These are phyloP conservation scores for Pseudomassariella vexata DNA, from an alignment of 2,329 filamentous ascomycete species.

Conservation along the genomic window DNA sequence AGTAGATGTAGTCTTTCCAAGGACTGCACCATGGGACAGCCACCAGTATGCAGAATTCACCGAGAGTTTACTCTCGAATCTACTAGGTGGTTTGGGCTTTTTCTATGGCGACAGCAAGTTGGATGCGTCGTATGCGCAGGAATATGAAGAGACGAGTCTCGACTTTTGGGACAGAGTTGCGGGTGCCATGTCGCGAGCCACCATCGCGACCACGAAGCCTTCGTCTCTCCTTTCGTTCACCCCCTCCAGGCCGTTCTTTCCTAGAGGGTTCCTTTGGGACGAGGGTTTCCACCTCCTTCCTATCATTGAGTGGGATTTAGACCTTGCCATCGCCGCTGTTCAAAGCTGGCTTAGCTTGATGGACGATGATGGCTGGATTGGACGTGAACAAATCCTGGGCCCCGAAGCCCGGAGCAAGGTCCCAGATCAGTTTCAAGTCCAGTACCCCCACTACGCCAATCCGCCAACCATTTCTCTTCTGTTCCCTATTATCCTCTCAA, in stretches of 20 bases:
- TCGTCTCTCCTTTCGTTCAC: slow-evolving; percentile 82
- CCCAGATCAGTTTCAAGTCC: slow-evolving; percentile 83
- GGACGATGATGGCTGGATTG: slow-evolving; percentile 93
- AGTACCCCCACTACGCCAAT: slow-evolving; percentile 97
- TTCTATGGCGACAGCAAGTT: slow-evolving; percentile 82
- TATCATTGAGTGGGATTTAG: slow-evolving; percentile 84
- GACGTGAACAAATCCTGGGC: slow-evolving; percentile 86
- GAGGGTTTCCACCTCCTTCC: slow-evolving; percentile 89
- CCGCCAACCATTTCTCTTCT: slow-evolving; percentile 93
- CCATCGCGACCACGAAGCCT: slow-evolving; percentile 66
- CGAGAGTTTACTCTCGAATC: slow-evolving; percentile 83
- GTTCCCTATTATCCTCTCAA: slow-evolving; percentile 86
- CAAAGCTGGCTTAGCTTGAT: slow-evolving; percentile 90
- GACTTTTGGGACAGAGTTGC: slow-evolving; percentile 87
- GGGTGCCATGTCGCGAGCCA: slow-evolving; percentile 61
- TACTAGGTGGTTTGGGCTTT: slow-evolving; percentile 86
- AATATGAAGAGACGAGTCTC: slow-evolving; percentile 88
- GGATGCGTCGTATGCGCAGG: slow-evolving; percentile 76
- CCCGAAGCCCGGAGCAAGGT: slow-evolving; percentile 88
- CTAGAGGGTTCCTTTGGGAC: slow-evolving; percentile 89
- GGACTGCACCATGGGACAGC: slow-evolving; percentile 66
- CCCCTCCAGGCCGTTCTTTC: slow-evolving; percentile 87
- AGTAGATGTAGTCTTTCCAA: slow-evolving; percentile 50
- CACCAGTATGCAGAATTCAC: slow-evolving; percentile 70
- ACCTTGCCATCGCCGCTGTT: slow-evolving; percentile 75